A percentile compares a stretch with the other conserved stretches of the same genome.
These are phyloP conservation scores for Sporothrix pseudoabietina DNA, from an alignment of 2,329 filamentous ascomycete species.

Conservation along the genomic window DNA sequence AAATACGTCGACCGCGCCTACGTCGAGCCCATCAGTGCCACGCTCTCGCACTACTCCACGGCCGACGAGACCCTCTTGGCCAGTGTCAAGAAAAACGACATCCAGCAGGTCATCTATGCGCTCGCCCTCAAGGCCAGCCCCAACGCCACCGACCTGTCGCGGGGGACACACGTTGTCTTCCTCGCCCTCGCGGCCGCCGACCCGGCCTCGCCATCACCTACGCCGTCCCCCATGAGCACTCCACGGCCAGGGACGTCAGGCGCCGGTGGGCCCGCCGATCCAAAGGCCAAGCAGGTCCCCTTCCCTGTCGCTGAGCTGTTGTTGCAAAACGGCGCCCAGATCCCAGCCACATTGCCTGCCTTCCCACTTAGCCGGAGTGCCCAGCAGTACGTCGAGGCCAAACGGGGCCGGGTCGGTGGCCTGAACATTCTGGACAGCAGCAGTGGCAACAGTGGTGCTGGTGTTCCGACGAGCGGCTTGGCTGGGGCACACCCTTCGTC, in stretches of 20 bases:
- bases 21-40: slow-evolving; percentile 75
- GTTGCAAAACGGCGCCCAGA: slow-evolving; percentile 89
- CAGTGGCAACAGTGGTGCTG: neutral
- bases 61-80: slow-evolving; percentile 87
- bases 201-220: slow-evolving; percentile 71
- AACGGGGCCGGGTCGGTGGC: slow-evolving; percentile 51
- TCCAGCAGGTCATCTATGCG: slow-evolving; percentile 88
- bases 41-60: slow-evolving; percentile 73
- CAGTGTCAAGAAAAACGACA: slow-evolving; percentile 94
- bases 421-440: slow-evolving; percentile 6
- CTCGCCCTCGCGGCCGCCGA: slow-evolving; percentile 90
- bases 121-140: slow-evolving; percentile 84
- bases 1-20: slow-evolving; percentile 89
- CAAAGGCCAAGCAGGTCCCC: slow-evolving; percentile 59
- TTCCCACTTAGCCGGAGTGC: slow-evolving; percentile 83
- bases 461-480: slow-evolving; percentile 35
- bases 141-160: slow-evolving; percentile 81
- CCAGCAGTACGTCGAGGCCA: slow-evolving; percentile 82
- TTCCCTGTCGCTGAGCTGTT: slow-evolving; percentile 92
- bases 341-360: slow-evolving; percentile 72
- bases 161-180: slow-evolving; percentile 86
- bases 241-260: neutral
- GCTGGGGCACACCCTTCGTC: slow-evolving; percentile 33
- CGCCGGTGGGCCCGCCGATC: slow-evolving; percentile 36
- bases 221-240: slow-evolving; percentile 38